phyloP scores from a whole-genome alignment of 2,329 filamentous ascomycete species.

The Xylaria sp. region DNA sequence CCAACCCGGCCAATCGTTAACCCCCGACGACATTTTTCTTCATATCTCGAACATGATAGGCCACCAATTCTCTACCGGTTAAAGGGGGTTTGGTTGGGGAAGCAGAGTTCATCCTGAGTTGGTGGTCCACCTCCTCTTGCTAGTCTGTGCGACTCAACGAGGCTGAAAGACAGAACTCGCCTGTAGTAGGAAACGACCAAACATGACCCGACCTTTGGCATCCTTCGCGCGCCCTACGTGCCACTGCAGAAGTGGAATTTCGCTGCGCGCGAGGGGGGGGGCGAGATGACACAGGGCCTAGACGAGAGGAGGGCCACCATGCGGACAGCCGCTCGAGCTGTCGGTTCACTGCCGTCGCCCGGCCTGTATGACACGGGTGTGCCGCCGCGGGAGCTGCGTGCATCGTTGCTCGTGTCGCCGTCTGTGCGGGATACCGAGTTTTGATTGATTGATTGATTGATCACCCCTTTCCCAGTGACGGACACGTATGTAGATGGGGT shows the following conservation, averaged over 20 bases:
- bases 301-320: slow-evolving; percentile 12
- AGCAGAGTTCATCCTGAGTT: background rate
- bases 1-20: background rate
- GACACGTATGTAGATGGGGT: background rate
- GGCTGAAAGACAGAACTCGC: background rate
- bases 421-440: background rate
- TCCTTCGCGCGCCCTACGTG: background rate
- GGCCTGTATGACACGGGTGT: slow-evolving; percentile 11
- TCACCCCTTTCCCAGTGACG: background rate
- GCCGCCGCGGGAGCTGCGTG: slow-evolving; percentile 10
- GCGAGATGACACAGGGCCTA: background rate
- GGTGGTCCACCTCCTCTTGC: background rate
- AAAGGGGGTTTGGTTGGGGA: background rate
- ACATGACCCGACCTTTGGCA: background rate
- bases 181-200: background rate
- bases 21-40: background rate
- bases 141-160: background rate
- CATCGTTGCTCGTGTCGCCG: background rate
- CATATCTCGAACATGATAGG: background rate
- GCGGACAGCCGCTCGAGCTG: slow-evolving; percentile 14
- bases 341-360: slow-evolving; percentile 21
- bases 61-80: background rate
- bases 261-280: slow-evolving; percentile 1
- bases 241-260: background rate
- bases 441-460: background rate